Evolutionary conservation across 2,329 filamentous ascomycete genomes (phyloP), one percentile per base, ranked within the genome.

Genomic region (Fusarium nurragi): DNA sequence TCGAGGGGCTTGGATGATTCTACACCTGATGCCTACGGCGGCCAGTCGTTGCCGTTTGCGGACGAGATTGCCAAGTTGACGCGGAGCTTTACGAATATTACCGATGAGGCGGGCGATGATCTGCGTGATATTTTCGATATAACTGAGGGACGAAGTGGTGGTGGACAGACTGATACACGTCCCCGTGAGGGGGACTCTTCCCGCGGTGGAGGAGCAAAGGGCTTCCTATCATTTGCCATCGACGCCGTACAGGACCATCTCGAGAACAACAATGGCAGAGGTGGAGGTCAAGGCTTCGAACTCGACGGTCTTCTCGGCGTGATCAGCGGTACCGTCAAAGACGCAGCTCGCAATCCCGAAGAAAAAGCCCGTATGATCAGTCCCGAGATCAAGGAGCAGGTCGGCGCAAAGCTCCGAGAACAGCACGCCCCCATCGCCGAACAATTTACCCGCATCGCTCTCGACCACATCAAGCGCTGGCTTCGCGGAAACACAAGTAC

Each of bases 381-480:
- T 37, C 80, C 80, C 5, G 80, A 81, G 70, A 81, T 82, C 74
- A 81, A 81, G 64, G 79, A 81, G 21, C 73, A 75, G 44, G 77
- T 82, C 40, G 77, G 75, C 30, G 69, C 64, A 7, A 79, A 78
- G 69, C 72, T 82, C 18, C 73, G 75, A 18, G 71, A 78, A 61
- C 79, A 80, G 58, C 80, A 82, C 45, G 77, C 75, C 0, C 74
- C 79, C 7, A 76, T 82, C 51, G 80, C 80, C 2, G 80, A 81
- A 67, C 78, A 81, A 61, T 82, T 82, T 41, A 82, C 80, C 3
- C 73, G 73, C 23, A 80, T 82, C 39, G 80, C 80, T 0, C 68
- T 81, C n/a, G 78, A 80, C 7, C 79, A 80, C 50, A 79, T 82
- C 74, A 82, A 82, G 74, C 73, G 71, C 44, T 82, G 79, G 79